Base-by-base conservation (phyloP, 2,329 filamentous ascomycete species). In the Pezicula carpinea region DNA sequence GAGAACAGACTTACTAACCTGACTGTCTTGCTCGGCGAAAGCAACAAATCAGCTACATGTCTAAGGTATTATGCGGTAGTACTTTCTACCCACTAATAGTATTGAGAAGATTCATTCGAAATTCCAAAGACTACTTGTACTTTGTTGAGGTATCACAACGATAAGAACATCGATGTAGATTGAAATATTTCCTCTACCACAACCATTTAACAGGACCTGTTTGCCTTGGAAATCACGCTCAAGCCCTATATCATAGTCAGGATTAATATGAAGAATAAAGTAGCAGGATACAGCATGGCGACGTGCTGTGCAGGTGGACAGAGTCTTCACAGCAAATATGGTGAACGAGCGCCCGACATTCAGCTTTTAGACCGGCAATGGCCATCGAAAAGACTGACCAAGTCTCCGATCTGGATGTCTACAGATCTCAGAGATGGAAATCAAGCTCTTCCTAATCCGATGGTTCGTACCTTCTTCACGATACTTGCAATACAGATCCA, bases 361-460 rank as follows among this genome's bases (percentile, higher is more conserved):
- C 21, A 46, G 39, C 53, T 60, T 17, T 54, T 58, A 19, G 49
- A 58, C 46, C 54, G 59, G 29, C 51, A 55, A 51, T 61, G 59
- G 59, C 59, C 59, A 3, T 54, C 53, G 33, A 59, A 57, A 45
- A 43, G 44, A 15, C 86, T 95, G 59, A 79, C 86, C 59, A 90
- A 89, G 70, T 78, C 89, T 45, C 90, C 89, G 29, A 77, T 89
- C 59, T 96, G 89, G 89, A 79, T 95, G 63, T 85, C 86, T 39
- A 91, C 88, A 34, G 86, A 90, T 64, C 70, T 92, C 57, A 76
- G 90, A 62, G 90, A 96, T 73, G 90, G 89, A 51, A 95, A 95
- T 74, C 90, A 96, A 73, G 89, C 83, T 66, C 73, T 95, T 67
- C 81, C 86, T 32, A 87, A 95, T 66, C 90, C 90, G 53, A 95